Evolutionary conservation across 176 grass and related monocot species (phyloP).

Genomic region (Rhynchospora breviuscula): DNA sequence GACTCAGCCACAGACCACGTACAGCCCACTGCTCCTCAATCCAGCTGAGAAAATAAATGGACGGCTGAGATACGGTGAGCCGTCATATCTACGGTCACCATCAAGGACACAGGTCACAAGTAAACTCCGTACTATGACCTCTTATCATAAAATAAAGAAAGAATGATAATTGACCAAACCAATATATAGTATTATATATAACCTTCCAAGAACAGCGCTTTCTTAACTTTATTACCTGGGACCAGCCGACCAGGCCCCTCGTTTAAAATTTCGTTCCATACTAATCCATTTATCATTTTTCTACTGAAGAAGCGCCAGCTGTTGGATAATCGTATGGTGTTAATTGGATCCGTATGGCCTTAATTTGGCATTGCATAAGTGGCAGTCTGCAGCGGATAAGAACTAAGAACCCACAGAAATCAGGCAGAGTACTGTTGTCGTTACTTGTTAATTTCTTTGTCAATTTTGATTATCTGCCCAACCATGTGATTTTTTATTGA

Average conservation of each 20-base stretch:
- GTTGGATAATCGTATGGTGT: not conserved
- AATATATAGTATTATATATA: not conserved
- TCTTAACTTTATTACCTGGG: not conserved
- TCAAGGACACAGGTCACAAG: not conserved
- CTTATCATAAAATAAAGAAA: not conserved
- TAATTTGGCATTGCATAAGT: not conserved
- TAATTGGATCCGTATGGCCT: not conserved
- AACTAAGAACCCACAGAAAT: not conserved
- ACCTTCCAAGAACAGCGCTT: conserved; percentile 9
- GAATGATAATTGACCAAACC: not conserved
- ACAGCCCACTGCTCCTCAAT: not conserved
- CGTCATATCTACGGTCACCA: conserved; percentile 5
- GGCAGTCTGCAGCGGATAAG: not conserved
- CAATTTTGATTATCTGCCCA: not conserved
- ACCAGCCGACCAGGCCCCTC: not conserved
- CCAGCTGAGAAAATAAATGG: not conserved
- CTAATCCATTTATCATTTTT: conserved; percentile 1
- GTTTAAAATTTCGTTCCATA: not conserved
- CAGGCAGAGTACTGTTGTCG: not conserved
- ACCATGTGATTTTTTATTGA: not conserved
- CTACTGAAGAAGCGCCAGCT: not conserved
- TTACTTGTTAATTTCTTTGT: not conserved
- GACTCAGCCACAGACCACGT: not conserved
- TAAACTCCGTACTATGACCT: not conserved
- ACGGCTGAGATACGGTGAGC: conserved; percentile 6